phyloP scores from a whole-genome alignment of 352 stramenopile species.

The Phytophthora rubi region DNA sequence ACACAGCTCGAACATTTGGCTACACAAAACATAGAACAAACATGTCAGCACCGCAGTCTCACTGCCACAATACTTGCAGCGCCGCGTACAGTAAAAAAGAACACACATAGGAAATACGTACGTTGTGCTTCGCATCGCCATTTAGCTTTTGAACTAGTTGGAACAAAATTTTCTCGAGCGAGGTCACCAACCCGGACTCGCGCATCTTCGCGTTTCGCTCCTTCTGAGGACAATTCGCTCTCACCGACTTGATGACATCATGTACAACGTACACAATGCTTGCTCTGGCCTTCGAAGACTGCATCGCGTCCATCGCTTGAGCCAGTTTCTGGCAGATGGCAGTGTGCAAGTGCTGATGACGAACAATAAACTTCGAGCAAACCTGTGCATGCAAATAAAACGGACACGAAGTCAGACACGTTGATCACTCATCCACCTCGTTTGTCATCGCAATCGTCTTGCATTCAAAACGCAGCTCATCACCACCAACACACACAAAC shows the following conservation, averaged over 20 bases:
- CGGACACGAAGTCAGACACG: constrained; percentile 1
- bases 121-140: constrained; percentile 63
- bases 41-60: constrained; percentile 4
- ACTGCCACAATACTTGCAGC: neutral
- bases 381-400: constrained; percentile 43
- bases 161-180: constrained; percentile 74
- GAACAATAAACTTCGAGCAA: constrained; percentile 86
- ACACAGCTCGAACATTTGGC: constrained; percentile 76
- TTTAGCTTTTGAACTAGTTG: constrained; percentile 67
- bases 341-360: constrained; percentile 75
- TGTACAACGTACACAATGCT: constrained; percentile 88
- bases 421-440: constrained; percentile 2
- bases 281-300: constrained; percentile 67
- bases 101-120: constrained; percentile 40
- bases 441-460: constrained; percentile 19
- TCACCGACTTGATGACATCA: constrained; percentile 82
- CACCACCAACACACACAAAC: constrained; percentile 1
- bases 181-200: constrained; percentile 65
- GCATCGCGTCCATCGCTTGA: constrained; percentile 66
- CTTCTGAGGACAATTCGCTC: constrained; percentile 69
- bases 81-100: neutral
- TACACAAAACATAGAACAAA: constrained; percentile 21
- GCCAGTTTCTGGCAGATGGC: constrained; percentile 76
- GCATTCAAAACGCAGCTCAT: neutral
- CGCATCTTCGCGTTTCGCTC: constrained; percentile 83